A percentile compares a stretch with the other conserved stretches of the same genome.
These are phyloP conservation scores for Fusarium poae DNA, from an alignment of 2,329 filamentous ascomycete genomes.

Conservation along the genomic window DNA sequence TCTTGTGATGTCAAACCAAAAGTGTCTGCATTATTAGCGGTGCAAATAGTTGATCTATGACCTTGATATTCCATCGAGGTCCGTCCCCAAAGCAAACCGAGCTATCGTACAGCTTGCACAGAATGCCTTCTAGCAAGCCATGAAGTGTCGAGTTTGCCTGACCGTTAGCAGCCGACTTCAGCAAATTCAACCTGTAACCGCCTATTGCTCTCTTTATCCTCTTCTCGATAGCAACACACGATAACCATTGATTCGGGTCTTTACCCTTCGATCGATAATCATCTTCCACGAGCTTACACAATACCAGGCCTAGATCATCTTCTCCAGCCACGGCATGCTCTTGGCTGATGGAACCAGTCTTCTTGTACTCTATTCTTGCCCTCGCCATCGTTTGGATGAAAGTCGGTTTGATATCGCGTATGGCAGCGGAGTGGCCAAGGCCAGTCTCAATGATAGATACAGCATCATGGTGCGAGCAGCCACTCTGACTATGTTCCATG, in stretches of 20 bases:
- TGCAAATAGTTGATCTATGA: background rate
- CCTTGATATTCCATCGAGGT: slow-evolving; percentile 2
- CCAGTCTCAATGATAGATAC: background rate
- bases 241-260: slow-evolving; percentile 18
- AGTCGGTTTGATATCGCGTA: background rate
- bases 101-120: slow-evolving; percentile 5
- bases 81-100: slow-evolving; percentile 21
- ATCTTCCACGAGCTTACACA: slow-evolving; percentile 9
- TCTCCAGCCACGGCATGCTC: background rate
- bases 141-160: rapidly evolving
- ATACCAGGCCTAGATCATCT: slow-evolving; percentile 1
- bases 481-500: slow-evolving; percentile 11
- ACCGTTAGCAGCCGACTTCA: background rate
- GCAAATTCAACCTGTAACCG: rapidly evolving
- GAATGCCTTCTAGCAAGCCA: rapidly evolving
- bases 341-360: slow-evolving; percentile 1
- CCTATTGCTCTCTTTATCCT: background rate
- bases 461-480: background rate
- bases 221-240: slow-evolving; percentile 13
- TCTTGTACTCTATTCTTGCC: slow-evolving; percentile 12
- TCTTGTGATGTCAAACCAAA: background rate
- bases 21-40: background rate
- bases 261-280: slow-evolving; percentile 15
- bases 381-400: slow-evolving; percentile 19
- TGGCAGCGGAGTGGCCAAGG: slow-evolving; percentile 1